phyloP scores from a whole-genome alignment of 805 yeast species.

The Pichia deserticola region DNA sequence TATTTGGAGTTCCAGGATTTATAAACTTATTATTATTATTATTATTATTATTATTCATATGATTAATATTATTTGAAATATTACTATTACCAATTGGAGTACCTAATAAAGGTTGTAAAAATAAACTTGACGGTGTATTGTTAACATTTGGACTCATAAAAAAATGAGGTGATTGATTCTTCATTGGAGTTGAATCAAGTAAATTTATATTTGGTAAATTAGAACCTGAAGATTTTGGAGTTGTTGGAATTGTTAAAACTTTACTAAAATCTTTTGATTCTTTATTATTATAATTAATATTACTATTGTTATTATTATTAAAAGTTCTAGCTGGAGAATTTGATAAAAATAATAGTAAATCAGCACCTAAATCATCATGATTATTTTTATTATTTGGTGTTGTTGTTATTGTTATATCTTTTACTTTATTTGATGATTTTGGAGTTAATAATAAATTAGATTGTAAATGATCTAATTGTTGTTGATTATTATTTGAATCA shows the following conservation, averaged over 20 bases:
- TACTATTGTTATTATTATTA: slow-evolving; percentile 9
- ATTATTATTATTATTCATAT: background rate
- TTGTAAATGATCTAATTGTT: slow-evolving; percentile 9
- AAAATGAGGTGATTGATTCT: slow-evolving; percentile 14
- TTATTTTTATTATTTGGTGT: slow-evolving; percentile 1
- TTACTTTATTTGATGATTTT: slow-evolving; percentile 16
- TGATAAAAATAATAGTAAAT: slow-evolving; percentile 70
- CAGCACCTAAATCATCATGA: slow-evolving; percentile 61
- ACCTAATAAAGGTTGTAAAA: slow-evolving; percentile 10
- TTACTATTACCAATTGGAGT: slow-evolving; percentile 13
- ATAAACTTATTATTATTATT: slow-evolving; percentile 9
- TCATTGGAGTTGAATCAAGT: slow-evolving; percentile 23
- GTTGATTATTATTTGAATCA: no score
- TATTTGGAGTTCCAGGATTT: slow-evolving; percentile 29
- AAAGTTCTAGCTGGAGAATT: slow-evolving; percentile 53
- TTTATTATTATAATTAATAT: slow-evolving; percentile 10
- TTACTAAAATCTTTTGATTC: slow-evolving; percentile 1
- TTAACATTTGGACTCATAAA: slow-evolving; percentile 8
- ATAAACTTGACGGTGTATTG: slow-evolving; percentile 10
- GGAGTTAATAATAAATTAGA: slow-evolving; percentile 28
- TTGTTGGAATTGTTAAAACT: slow-evolving; percentile 19
- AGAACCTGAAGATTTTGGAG: slow-evolving; percentile 21
- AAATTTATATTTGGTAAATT: slow-evolving; percentile 11
- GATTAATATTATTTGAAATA: background rate
- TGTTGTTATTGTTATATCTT: background rate